Evolutionary conservation across 345 rosid genomes (phyloP).

Genomic region (Euphorbia pulcherrima): DNA sequence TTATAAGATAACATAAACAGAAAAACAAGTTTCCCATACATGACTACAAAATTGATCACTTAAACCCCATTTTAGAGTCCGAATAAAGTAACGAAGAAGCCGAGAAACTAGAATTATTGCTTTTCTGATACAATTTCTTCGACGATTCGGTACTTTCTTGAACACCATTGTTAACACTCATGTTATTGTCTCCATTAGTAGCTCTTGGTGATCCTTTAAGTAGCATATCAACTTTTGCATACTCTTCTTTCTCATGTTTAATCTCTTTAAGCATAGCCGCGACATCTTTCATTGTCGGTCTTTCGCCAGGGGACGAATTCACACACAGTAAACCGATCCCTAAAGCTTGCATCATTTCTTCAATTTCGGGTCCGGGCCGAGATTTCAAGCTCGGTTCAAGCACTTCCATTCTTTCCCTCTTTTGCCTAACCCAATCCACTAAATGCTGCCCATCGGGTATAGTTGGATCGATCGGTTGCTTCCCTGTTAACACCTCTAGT

Average conservation of each 20-base stretch:
- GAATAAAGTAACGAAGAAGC: constrained; percentile 79
- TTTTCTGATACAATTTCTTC: constrained; percentile 44
- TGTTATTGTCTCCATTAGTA: constrained; percentile 20
- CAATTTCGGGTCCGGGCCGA: constrained; percentile 52
- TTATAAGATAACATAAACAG: constrained; percentile 3
- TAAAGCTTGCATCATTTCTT: constrained; percentile 81
- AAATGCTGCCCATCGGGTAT: constrained; percentile 79
- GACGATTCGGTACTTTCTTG: constrained; percentile 46
- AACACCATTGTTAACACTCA: constrained; percentile 8
- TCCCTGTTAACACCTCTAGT: constrained; percentile 82
- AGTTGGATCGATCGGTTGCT: constrained; percentile 89
- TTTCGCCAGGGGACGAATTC: constrained; percentile 62
- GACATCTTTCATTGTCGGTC: constrained; percentile 92
- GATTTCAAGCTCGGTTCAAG: constrained; percentile 55
- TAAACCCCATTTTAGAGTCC: constrained; percentile 33
- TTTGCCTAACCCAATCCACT: constrained; percentile 82
- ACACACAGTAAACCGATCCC: constrained; percentile 76
- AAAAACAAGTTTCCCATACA: constrained; percentile 21
- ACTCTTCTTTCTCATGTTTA: constrained; percentile 75
- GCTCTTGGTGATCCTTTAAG: constrained; percentile 61
- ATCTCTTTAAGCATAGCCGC: constrained; percentile 95
- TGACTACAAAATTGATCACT: constrained; percentile 19
- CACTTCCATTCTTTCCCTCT: constrained; percentile 58
- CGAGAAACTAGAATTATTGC: constrained; percentile 77
- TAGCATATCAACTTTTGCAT: constrained; percentile 65